These are phyloP conservation scores for Schizosaccharomyces osmophilus DNA, from an alignment of 805 yeast species.

Conservation along the genomic window DNA sequence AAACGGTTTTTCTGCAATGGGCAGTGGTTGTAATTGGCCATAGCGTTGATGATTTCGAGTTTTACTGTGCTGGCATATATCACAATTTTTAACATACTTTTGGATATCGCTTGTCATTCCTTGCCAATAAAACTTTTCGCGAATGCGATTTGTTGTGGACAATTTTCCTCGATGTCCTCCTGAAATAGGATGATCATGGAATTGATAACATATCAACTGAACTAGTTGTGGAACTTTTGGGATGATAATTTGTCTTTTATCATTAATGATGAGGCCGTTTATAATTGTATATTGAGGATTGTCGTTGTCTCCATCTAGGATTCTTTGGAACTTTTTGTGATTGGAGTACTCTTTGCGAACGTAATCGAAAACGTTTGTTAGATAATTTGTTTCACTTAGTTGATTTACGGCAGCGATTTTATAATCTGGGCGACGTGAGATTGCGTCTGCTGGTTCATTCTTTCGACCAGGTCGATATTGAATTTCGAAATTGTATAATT, in stretches of 20 bases:
- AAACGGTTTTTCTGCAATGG: slow-evolving; percentile 6
- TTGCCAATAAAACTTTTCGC: background rate
- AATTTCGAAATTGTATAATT: too few relatives aligned
- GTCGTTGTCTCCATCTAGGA: background rate
- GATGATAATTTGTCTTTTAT: background rate
- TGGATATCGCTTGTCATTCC: background rate
- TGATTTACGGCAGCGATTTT: too few relatives aligned
- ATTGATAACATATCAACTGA: background rate
- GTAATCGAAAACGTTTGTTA: too few relatives aligned
- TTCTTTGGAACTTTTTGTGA: background rate
- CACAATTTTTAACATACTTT: background rate
- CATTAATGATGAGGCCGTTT: background rate
- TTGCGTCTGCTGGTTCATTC: too few relatives aligned
- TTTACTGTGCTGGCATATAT: background rate
- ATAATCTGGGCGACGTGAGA: too few relatives aligned
- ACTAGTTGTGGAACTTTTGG: background rate
- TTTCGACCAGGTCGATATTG: too few relatives aligned
- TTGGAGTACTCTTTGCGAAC: too few relatives aligned
- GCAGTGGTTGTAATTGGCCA: slow-evolving; percentile 6
- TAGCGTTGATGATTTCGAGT: background rate
- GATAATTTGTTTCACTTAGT: too few relatives aligned
- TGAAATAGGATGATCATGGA: background rate
- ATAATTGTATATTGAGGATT: background rate
- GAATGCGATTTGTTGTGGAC: background rate
- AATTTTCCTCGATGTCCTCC: background rate